Conservation (phyloP, 257 asterid species). For the Osmanthus fragrans region DNA sequence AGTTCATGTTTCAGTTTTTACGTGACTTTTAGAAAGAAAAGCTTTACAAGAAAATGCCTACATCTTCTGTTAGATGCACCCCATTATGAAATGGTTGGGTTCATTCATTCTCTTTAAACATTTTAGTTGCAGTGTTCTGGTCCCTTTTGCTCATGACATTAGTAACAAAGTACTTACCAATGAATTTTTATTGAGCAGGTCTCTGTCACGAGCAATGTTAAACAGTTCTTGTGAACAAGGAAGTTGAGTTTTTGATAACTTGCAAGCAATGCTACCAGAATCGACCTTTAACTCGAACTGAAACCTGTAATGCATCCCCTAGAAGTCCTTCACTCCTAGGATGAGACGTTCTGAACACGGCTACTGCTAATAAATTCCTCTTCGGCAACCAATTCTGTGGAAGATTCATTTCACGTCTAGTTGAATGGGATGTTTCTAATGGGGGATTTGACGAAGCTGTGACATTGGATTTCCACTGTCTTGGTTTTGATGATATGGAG, state of each 20-base stretch:
- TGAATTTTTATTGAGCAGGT: constrained; percentile 40
- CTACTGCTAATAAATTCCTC: constrained; percentile 22
- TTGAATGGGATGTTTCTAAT: constrained; percentile 41
- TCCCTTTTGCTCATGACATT: not conserved
- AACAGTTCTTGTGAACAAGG: constrained; percentile 36
- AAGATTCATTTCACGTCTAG: constrained; percentile 30
- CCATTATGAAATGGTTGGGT: not conserved
- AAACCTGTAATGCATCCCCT: constrained; percentile 45
- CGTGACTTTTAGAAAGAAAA: not conserved
- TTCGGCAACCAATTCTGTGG: constrained; percentile 25
- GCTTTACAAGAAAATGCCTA: too few relatives aligned
- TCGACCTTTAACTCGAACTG: constrained; percentile 31
- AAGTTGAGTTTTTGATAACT: constrained; percentile 36
- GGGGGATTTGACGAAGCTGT: constrained; percentile 45
- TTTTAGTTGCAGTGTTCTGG: constrained; percentile 15
- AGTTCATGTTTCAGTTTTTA: not conserved
- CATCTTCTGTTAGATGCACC: not conserved
- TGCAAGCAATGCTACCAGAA: constrained; percentile 62
- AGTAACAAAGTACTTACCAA: constrained; percentile 12
- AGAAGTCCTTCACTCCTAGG: constrained; percentile 59
- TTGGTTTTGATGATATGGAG: constrained; percentile 8
- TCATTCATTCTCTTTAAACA: not conserved
- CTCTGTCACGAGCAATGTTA: constrained; percentile 66
- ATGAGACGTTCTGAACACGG: constrained; percentile 34
- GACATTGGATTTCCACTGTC: constrained; percentile 43